These are phyloP conservation scores for Epichloe glyceriae DNA, from an alignment of 2,329 filamentous ascomycete genomes.

Conservation along the genomic window DNA sequence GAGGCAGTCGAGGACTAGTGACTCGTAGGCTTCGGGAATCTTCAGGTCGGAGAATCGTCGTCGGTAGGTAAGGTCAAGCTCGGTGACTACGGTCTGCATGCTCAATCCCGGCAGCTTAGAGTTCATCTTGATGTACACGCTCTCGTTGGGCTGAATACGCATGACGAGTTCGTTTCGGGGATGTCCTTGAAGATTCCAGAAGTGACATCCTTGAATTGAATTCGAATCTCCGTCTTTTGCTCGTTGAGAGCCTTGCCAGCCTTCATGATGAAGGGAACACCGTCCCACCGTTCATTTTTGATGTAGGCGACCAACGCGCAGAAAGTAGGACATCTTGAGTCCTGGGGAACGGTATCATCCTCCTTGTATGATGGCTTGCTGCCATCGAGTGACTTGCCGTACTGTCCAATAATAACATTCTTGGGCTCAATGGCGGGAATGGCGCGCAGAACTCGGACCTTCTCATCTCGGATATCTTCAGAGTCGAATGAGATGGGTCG, in stretches of 20 bases:
- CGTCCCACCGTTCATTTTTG: constrained; percentile 99
- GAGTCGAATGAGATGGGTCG: constrained; percentile 95
- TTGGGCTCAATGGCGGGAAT: constrained; percentile 95
- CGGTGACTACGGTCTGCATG: constrained; percentile 98
- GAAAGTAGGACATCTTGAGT: constrained; percentile 95
- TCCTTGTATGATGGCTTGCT: constrained; percentile 97
- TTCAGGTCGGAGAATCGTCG: constrained; percentile 98
- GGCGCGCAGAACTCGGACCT: constrained; percentile 85
- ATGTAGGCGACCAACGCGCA: constrained; percentile 95
- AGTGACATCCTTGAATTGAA: constrained; percentile 99
- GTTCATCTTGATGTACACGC: constrained; percentile 99
- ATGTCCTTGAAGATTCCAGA: constrained; percentile 99
- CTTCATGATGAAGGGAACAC: constrained; percentile 98
- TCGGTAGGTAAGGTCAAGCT: constrained; percentile 95
- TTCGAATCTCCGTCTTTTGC: constrained; percentile 98
- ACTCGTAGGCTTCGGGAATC: constrained; percentile 98
- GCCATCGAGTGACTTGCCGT: constrained; percentile 89
- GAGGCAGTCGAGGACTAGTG: constrained; percentile 87
- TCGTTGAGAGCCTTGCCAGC: constrained; percentile 97
- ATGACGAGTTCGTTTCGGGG: constrained; percentile 96
- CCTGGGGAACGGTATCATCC: constrained; percentile 94
- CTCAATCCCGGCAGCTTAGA: constrained; percentile 95
- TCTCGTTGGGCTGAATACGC: constrained; percentile 98
- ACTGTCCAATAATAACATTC: constrained; percentile 99
- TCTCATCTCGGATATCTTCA: constrained; percentile 97